phyloP scores from a whole-genome alignment of 176 grass and related monocot species.

The Cymbopogon citratus region DNA sequence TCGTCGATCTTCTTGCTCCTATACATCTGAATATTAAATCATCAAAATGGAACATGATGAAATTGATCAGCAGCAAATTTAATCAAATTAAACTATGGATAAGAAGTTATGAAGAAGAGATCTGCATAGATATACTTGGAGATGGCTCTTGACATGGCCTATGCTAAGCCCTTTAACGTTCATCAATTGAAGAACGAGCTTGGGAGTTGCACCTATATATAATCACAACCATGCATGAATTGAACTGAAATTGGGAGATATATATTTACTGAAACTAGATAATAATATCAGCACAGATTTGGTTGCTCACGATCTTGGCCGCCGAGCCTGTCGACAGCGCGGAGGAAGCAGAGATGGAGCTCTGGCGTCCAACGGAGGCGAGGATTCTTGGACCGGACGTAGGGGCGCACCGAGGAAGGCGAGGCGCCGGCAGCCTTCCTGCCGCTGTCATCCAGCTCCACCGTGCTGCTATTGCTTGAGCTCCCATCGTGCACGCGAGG shows the following conservation, averaged over 20 bases:
- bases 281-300: neutral
- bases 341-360: conserved; percentile 60
- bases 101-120: neutral
- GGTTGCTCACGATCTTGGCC: conserved; percentile 61
- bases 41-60: neutral
- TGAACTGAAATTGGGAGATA: neutral
- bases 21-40: conserved; percentile 58
- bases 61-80: neutral
- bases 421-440: neutral
- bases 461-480: conserved; percentile 51
- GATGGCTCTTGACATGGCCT: conserved; percentile 82
- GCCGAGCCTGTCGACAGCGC: conserved; percentile 59
- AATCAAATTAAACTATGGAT: neutral
- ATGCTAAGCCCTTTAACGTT: conserved; percentile 73
- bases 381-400: conserved; percentile 69
- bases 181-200: conserved; percentile 71
- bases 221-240: neutral
- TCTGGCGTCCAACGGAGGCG: conserved; percentile 77
- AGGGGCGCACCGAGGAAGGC: conserved; percentile 35
- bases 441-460: conserved; percentile 48
- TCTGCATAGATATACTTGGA: conserved; percentile 26
- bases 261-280: neutral
- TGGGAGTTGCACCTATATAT: conserved; percentile 51
- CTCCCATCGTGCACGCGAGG: conserved; percentile 1
- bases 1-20: conserved; percentile 70